These are phyloP conservation scores for Pestalotiopsis fici DNA, from an alignment of 2,329 filamentous ascomycete species.

Conservation along the genomic window DNA sequence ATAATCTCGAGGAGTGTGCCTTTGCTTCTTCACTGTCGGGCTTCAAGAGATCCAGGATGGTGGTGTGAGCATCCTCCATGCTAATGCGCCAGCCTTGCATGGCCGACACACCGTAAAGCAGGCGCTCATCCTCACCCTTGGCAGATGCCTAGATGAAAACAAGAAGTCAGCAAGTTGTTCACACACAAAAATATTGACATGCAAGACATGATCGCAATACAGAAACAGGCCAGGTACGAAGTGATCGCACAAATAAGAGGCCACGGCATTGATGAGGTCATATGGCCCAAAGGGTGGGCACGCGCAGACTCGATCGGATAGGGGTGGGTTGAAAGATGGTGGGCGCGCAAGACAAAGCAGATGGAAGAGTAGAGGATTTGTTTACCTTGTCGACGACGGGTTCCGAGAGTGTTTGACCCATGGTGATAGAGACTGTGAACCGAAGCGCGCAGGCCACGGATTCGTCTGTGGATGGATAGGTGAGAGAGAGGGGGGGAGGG, in stretches of 20 bases:
- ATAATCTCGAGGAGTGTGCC: constrained; percentile 70
- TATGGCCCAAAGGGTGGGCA: constrained; percentile 14
- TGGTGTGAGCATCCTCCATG: constrained; percentile 97
- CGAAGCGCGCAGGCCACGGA: constrained; percentile 20
- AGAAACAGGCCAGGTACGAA: not conserved
- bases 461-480: constrained; percentile 23
- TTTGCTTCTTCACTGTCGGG: constrained; percentile 55
- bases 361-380: constrained; percentile 19
- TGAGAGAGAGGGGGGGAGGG: constrained; percentile 22
- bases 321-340: not conserved
- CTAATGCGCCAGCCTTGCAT: constrained; percentile 99
- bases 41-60: constrained; percentile 82
- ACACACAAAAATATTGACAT: not conserved
- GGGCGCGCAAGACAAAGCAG: constrained; percentile 4
- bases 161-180: constrained; percentile 24
- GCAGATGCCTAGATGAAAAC: constrained; percentile 69
- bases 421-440: constrained; percentile 47
- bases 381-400: constrained; percentile 98
- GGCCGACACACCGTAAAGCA: constrained; percentile 91
- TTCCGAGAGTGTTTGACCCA: constrained; percentile 99
- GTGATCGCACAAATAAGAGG: not conserved
- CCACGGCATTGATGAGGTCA: constrained; percentile 16
- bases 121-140: constrained; percentile 87
- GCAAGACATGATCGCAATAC: not conserved
- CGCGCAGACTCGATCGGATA: constrained; percentile 12